These are phyloP conservation scores for Plasmodium relictum DNA, from an alignment of 169 alveolate genomes.

Conservation along the genomic window DNA sequence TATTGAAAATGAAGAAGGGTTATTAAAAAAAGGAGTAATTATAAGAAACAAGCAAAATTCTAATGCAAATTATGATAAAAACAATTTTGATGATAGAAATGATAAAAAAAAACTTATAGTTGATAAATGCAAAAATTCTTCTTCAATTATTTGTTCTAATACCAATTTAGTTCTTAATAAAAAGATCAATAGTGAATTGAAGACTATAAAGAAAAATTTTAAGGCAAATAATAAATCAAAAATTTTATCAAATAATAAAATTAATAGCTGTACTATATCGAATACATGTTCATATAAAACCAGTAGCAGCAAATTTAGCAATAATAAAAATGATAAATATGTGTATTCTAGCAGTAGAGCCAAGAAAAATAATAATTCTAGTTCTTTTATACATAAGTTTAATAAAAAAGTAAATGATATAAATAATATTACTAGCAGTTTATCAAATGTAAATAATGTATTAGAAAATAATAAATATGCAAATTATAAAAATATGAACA, in stretches of 20 bases:
- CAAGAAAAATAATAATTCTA: too few species aligned
- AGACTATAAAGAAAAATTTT: constrained; percentile 31
- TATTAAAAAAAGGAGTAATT: too few species aligned
- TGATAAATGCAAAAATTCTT: background rate
- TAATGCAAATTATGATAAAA: background rate
- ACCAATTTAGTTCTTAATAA: background rate
- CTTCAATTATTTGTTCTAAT: constrained; percentile 15
- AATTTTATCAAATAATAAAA: background rate
- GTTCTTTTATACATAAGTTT: too few species aligned
- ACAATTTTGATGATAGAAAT: background rate
- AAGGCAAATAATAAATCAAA: background rate
- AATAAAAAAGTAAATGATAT: too few species aligned
- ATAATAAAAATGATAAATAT: background rate
- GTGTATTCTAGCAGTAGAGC: background rate
- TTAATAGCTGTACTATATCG: background rate
- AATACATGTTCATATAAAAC: too few species aligned
- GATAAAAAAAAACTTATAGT: background rate
- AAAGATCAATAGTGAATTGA: background rate
- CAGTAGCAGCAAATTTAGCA: too few species aligned
- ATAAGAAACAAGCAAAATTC: background rate
- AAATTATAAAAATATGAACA: background rate
- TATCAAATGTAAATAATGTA: background rate
- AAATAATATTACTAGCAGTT: background rate
- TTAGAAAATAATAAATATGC: background rate
- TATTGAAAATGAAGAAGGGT: too few species aligned